Conservation (phyloP, 495 filamentous ascomycete genomes). For the Penicillium desertorum region DNA sequence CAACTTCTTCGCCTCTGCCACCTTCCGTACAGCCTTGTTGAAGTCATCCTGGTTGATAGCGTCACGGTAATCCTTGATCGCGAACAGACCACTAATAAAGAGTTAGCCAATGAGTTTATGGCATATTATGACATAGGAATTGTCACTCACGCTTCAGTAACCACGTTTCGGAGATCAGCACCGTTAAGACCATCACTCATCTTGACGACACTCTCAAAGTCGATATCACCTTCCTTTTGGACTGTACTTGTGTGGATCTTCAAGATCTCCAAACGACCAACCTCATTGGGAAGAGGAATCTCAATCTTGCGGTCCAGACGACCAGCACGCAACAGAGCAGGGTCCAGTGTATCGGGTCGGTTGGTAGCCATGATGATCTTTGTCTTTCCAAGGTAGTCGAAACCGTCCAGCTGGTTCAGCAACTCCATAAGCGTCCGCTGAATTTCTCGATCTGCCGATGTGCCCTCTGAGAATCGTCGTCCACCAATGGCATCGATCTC, state of each 20-base stretch:
- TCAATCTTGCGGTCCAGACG: conserved; percentile 97
- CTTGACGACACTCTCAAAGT: conserved; percentile 99
- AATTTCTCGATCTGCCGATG: conserved; percentile 96
- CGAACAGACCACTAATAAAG: conserved; percentile 74
- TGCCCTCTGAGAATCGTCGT: conserved; percentile 96
- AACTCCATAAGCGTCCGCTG: conserved; percentile 99
- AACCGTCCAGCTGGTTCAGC: conserved; percentile 97
- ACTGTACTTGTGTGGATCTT: conserved; percentile 95
- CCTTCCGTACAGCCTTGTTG: conserved; percentile 96
- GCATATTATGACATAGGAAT: conserved; percentile 1
- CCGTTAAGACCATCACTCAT: conserved; percentile 99
- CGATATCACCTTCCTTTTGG: conserved; percentile 88
- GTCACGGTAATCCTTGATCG: conserved; percentile 96
- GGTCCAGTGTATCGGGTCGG: conserved; percentile 95
- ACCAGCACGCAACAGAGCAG: conserved; percentile 88
- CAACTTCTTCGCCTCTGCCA: conserved; percentile 95
- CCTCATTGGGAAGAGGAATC: conserved; percentile 98
- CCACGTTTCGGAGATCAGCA: conserved; percentile 95
- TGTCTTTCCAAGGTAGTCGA: conserved; percentile 98
- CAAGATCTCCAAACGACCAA: conserved; percentile 93
- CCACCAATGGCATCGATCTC: conserved; percentile 99
- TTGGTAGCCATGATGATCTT: conserved; percentile 99
- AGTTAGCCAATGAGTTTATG: conserved; percentile 26
- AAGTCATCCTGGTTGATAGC: conserved; percentile 97
- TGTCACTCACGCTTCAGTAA: conserved; percentile 84